Conservation (phyloP, 2,329 filamentous ascomycete species). For the Cercospora sp. region DNA sequence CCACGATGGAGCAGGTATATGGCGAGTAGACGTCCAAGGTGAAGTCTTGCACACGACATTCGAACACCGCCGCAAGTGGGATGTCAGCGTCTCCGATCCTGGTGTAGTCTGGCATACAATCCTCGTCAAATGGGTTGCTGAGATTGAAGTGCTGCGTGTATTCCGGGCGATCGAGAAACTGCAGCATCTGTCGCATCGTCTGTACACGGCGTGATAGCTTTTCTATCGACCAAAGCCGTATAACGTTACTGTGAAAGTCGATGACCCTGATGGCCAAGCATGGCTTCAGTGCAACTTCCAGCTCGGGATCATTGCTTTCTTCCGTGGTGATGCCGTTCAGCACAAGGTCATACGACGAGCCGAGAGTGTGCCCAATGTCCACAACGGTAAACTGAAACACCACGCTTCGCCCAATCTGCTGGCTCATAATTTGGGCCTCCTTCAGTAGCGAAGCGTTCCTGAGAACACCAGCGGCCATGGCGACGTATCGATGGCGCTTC, state of each 20-base stretch:
- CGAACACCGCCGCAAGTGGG: constrained; percentile 87
- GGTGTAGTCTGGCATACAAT: constrained; percentile 88
- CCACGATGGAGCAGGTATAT: constrained; percentile 86
- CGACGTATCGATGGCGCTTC: constrained; percentile 82
- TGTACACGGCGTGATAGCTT: constrained; percentile 86
- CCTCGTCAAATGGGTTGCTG: constrained; percentile 89
- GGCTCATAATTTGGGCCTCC: constrained; percentile 97
- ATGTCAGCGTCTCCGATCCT: constrained; percentile 91
- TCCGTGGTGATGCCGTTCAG: constrained; percentile 86
- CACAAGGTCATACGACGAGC: constrained; percentile 95
- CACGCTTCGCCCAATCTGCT: constrained; percentile 88
- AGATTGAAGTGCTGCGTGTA: constrained; percentile 90
- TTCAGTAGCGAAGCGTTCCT: constrained; percentile 86
- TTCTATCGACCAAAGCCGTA: constrained; percentile 91
- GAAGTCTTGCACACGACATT: constrained; percentile 92
- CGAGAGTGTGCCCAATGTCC: constrained; percentile 81
- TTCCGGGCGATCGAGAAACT: constrained; percentile 93
- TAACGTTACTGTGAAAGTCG: constrained; percentile 81
- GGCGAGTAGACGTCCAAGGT: constrained; percentile 86
- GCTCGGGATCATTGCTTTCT: constrained; percentile 66
- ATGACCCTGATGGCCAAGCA: constrained; percentile 88
- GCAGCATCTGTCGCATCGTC: constrained; percentile 94
- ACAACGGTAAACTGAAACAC: constrained; percentile 94
- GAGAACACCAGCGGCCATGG: constrained; percentile 88
- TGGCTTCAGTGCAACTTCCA: constrained; percentile 81